Evolutionary conservation across 148 eudicot species (phyloP), one percentile per base, ranked within the genome.

Genomic region (Chenopodium quinoa): DNA sequence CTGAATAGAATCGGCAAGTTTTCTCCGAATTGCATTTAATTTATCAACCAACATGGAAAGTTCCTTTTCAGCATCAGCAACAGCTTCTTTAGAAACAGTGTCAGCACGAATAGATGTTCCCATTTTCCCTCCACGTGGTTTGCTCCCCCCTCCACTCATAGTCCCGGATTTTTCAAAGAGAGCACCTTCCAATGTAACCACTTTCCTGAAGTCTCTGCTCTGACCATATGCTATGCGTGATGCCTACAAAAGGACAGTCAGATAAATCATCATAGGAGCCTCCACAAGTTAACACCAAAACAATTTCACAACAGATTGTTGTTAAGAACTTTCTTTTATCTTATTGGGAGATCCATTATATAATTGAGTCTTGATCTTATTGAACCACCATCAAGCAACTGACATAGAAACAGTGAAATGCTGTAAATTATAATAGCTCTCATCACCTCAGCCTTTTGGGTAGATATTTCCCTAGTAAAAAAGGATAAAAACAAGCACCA

Each of bases 61-160:
- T 81, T 90, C 93, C 70, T 85, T 90, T 81, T 97, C 95, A 75
- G 98, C 99, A 81, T 84, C 83, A 69, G 89, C 88, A 73, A 97
- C 83, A 44, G 92, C 92, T 83, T 97, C 99, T 73, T 89, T 81
- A 70, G 99, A 94, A 80, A 97, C 93, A 85, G 93, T 90, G 50
- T 90, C 86, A 47, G 92, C 95, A 77, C 94, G 94, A 81, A 97
- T 90, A 52, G 98, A 91, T 44, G 94, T 89, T 54, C 97, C 98
- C 97, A 97, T 97, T 84, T 91, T 97, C 74, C 99, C 99, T 73
- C 99, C 99, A 23, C 99, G 95, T 74, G 99, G 99, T 83, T 90
- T 92, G 83, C 81, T 79, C 32, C 99, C 99, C 32, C 99, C 99
- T 76, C 99, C 99, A 85, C 91, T 91, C 98, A 97, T 97, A 17